phyloP scores from a whole-genome alignment of 345 rosid species.

The Ceriops zippeliana region DNA sequence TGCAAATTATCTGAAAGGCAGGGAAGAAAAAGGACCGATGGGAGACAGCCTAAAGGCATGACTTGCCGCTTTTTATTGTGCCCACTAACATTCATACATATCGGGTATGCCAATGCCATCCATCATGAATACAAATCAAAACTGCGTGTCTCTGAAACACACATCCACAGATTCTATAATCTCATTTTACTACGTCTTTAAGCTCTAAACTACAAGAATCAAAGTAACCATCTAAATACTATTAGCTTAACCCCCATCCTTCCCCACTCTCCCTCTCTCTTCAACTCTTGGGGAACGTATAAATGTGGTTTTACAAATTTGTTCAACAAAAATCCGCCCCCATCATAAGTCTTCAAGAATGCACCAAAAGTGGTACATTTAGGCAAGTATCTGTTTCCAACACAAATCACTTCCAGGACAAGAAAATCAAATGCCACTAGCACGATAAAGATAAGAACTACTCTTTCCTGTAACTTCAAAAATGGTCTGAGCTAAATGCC shows the following conservation, averaged over 20 bases:
- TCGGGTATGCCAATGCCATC: neutral
- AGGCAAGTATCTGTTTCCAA: conserved; percentile 5
- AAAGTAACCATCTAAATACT: neutral
- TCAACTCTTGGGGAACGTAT: too few relatives aligned
- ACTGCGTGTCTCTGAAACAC: neutral
- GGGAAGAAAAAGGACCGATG: neutral
- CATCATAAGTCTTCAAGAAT: neutral
- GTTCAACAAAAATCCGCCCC: neutral
- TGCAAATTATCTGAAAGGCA: neutral
- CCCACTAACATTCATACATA: neutral
- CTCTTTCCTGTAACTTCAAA: neutral
- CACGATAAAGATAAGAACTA: neutral
- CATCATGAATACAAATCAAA: neutral
- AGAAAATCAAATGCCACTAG: conserved; percentile 9
- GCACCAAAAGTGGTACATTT: neutral
- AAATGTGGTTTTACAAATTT: neutral
- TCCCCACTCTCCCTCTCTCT: too few relatives aligned
- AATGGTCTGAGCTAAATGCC: neutral
- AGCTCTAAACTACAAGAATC: too few relatives aligned
- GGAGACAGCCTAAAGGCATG: neutral
- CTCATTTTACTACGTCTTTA: neutral
- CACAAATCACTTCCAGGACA: conserved; percentile 12
- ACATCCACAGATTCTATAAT: neutral
- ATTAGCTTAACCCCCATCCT: neutral
- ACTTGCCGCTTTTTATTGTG: neutral